These are phyloP conservation scores for Paraphoma chrysanthemicola DNA, from an alignment of 2,329 filamentous ascomycete species.

Conservation along the genomic window DNA sequence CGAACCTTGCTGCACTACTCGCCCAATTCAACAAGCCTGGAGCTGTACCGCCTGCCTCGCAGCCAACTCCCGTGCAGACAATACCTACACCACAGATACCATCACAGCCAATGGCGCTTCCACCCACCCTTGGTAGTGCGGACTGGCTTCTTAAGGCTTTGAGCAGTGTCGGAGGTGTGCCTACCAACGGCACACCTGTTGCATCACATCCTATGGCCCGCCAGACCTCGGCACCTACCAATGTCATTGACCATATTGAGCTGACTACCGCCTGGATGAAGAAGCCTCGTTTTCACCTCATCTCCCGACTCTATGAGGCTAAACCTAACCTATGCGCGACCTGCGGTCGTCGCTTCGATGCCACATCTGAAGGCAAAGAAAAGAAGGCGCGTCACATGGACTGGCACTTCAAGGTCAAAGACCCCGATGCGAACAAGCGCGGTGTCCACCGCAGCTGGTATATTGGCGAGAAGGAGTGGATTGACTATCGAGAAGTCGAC, in stretches of 20 bases:
- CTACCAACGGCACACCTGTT: conserved; percentile 34
- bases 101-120: conserved; percentile 17
- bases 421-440: conserved; percentile 83
- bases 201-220: conserved; percentile 34
- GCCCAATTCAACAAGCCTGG: conserved; percentile 39
- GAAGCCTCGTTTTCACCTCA: conserved; percentile 75
- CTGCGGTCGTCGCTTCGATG: conserved; percentile 85
- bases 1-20: conserved; percentile 41
- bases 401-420: conserved; percentile 97
- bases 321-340: conserved; percentile 88
- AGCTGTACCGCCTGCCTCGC: conserved; percentile 20
- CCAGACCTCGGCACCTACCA: conserved; percentile 42
- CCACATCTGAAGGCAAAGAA: conserved; percentile 77
- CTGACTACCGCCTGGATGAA: conserved; percentile 75
- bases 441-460: conserved; percentile 96
- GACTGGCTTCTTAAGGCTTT: conserved; percentile 44
- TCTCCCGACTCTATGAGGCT: conserved; percentile 78
- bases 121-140: conserved; percentile 27
- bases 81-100: conserved; percentile 25
- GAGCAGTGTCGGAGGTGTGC: conserved; percentile 31
- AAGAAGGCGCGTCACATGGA: conserved; percentile 94
- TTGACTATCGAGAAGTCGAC: conserved; percentile 80
- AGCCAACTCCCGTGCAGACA: conserved; percentile 24
- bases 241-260: conserved; percentile 59
- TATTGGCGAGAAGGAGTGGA: conserved; percentile 93